Conservation (phyloP, 1,139 yeast genomes). For the Geotrichum cucujoidarum region DNA sequence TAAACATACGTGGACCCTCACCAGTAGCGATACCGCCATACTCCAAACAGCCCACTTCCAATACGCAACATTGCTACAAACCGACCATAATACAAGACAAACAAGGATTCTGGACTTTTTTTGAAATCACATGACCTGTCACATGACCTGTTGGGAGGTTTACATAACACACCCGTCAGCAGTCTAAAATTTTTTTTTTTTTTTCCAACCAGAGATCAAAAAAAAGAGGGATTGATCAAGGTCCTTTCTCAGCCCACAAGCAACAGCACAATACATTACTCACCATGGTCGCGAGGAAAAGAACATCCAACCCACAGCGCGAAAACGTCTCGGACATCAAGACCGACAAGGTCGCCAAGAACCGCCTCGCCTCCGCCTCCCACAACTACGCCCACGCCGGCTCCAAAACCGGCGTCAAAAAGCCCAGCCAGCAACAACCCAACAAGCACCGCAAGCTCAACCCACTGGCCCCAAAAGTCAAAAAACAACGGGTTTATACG, state of each 20-base stretch:
- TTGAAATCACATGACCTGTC: not conserved
- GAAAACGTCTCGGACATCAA: constrained; percentile 22
- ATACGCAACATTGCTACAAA: not conserved
- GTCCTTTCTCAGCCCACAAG: too few species aligned
- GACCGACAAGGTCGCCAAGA: constrained; percentile 23
- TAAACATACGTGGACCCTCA: too few species aligned
- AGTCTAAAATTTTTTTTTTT: constrained; percentile 3
- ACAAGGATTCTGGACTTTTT: not conserved
- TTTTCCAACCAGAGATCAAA: not conserved
- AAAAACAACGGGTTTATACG: constrained; percentile 52
- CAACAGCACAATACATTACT: not conserved
- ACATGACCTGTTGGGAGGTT: not conserved
- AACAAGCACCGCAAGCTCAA: constrained; percentile 21
- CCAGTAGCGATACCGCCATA: too few species aligned
- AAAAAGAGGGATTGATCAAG: too few species aligned
- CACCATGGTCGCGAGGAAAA: constrained; percentile 24
- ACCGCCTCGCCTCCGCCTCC: constrained; percentile 26
- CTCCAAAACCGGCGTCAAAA: constrained; percentile 14
- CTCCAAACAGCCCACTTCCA: too few species aligned
- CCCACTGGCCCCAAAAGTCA: constrained; percentile 27
- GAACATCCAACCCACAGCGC: constrained; percentile 24
- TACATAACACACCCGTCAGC: not conserved
- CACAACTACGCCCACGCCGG: constrained; percentile 29
- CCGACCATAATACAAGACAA: not conserved
- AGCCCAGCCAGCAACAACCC: not conserved